Evolutionary conservation across 1,284 basidiomycete genomes (phyloP), one percentile per base, ranked within the genome.

Genomic region (Boletus smithii): DNA sequence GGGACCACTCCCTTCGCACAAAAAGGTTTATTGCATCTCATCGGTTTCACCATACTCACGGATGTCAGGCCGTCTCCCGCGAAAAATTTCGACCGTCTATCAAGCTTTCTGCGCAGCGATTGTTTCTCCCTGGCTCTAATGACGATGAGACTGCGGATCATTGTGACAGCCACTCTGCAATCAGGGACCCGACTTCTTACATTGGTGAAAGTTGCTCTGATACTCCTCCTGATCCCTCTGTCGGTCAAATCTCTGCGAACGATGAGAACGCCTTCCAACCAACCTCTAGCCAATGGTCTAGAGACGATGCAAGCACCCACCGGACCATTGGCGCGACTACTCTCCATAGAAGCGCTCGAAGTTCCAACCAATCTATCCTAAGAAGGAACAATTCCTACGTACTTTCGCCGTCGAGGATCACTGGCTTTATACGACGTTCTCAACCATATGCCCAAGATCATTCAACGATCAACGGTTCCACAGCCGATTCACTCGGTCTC

Each of bases 141-240:
- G 50, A 53, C n/a, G 61, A 54, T 23, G 62, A 42, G 23, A 24
- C 14, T 4, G 20, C 7, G 18, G 27, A 43, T 22, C 30, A 3
- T 11, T 24, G 17, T 6, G 42, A 37, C 31, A 26, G 20, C 26
- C 32, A 33, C 22, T 23, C 17, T 30, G 11, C 41, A 8, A 40
- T 11, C 10, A 23, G 27, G 11, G 37, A 40, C 11, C 16, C 18
- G 16, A 37, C 42, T 20, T 20, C 20, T 27, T 37, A 34, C 26
- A 24, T 31, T 14, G 65, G 70, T 31, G 67, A 62, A 14, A 59
- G 57, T 22, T 57, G 65, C 41, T 68, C 70, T 51, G 62, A 72
- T 43, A 49, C 68, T 36, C 17, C 49, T 7, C 59, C 55, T 2
- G 56, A 49, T 18, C 7, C 35, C 10, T 5, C 24, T 24, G 18